phyloP scores from a whole-genome alignment of 345 rosid species.

The Eucalyptus marginata region DNA sequence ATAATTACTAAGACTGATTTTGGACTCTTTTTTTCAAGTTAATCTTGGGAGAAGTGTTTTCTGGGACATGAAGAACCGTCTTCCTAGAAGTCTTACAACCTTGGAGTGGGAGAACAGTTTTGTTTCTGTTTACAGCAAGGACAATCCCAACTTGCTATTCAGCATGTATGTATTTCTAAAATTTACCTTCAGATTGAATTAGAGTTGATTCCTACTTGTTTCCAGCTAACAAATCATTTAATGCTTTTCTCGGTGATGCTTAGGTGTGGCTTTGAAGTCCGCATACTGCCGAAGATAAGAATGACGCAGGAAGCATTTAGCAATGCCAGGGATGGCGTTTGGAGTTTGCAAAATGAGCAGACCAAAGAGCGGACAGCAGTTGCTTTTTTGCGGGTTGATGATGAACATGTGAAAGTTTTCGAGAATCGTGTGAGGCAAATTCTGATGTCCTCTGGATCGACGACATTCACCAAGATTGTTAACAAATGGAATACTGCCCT shows the following conservation, averaged over 20 bases:
- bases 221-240: background rate
- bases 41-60: conserved; percentile 99
- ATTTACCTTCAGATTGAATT: background rate
- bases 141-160: conserved; percentile 95
- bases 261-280: conserved; percentile 98
- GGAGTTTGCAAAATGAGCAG: conserved; percentile 99
- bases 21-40: conserved; percentile 33
- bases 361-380: conserved; percentile 98
- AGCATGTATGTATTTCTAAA: conserved; percentile 76
- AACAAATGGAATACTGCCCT: conserved; percentile 99
- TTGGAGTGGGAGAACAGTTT: conserved; percentile 99
- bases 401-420: conserved; percentile 96
- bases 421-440: conserved; percentile 99
- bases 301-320: conserved; percentile 99
- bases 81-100: conserved; percentile 98
- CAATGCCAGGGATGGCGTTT: conserved; percentile 93
- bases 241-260: background rate
- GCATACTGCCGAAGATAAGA: conserved; percentile 93
- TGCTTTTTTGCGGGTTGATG: conserved; percentile 96
- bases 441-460: conserved; percentile 99
- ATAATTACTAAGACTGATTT: background rate
- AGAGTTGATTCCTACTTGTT: background rate
- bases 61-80: conserved; percentile 99
- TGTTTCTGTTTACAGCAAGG: conserved; percentile 99
- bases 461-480: conserved; percentile 95